A percentile compares a stretch with the other conserved stretches of the same genome.
These are phyloP conservation scores for Apophysomyces sp. DNA, from an alignment of 371 early-diverging fungal genomes.

Conservation along the genomic window DNA sequence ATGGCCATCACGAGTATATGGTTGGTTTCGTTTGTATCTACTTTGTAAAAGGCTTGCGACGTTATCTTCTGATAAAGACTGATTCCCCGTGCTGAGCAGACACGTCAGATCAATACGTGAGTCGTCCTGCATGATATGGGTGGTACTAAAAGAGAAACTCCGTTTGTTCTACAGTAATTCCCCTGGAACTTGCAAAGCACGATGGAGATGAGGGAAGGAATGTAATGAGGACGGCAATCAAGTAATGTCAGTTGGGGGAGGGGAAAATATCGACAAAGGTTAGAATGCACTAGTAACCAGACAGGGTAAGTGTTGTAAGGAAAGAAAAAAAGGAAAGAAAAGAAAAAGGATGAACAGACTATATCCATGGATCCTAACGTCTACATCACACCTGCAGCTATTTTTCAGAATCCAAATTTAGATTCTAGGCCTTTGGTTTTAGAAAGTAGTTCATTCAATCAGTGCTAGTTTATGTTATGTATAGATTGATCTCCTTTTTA, in stretches of 20 bases:
- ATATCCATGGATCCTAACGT: neutral
- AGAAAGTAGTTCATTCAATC: neutral
- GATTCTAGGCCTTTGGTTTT: neutral
- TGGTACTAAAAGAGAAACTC: neutral
- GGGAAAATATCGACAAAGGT: neutral
- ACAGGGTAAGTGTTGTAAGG: neutral
- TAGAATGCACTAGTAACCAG: neutral
- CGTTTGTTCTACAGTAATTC: neutral
- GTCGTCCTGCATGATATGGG: slow-evolving; percentile 33
- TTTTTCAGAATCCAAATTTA: slow-evolving; percentile 1
- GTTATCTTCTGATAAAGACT: slow-evolving; percentile 43
- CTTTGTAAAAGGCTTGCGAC: slow-evolving; percentile 45
- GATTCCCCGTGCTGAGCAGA: slow-evolving; percentile 13
- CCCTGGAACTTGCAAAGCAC: neutral
- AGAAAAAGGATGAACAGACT: neutral
- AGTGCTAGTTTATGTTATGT: neutral
- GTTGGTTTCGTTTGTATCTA: slow-evolving; percentile 44
- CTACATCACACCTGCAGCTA: slow-evolving; percentile 2
- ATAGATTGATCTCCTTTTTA: slow-evolving; percentile 1
- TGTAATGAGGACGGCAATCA: neutral
- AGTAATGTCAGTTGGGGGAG: neutral
- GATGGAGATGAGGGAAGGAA: slow-evolving; percentile 1
- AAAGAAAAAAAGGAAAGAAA: neutral
- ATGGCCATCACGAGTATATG: slow-evolving; percentile 58
- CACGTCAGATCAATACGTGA: slow-evolving; percentile 30